Conservation (phyloP, 129 eudicot genomes). For the Pittosporum tobira region DNA sequence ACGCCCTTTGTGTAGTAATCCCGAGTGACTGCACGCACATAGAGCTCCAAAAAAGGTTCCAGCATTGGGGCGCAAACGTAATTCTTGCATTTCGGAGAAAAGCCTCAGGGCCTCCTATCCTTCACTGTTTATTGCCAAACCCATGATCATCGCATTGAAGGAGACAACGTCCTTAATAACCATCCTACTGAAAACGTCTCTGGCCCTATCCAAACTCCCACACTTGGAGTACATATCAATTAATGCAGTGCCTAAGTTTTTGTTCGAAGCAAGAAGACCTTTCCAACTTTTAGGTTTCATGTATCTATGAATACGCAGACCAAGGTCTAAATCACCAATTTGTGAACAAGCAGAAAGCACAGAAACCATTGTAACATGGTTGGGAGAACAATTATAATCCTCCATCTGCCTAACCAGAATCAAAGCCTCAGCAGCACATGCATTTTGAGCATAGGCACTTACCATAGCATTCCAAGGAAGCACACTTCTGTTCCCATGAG, state of each 20-base stretch:
- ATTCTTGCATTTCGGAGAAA: conserved; percentile 44
- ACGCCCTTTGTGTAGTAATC: conserved; percentile 50
- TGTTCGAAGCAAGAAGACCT: conserved; percentile 28
- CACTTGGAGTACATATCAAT: conserved; percentile 70
- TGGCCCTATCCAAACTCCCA: conserved; percentile 42
- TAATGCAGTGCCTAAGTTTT: conserved; percentile 46
- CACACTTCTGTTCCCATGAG: conserved; percentile 37
- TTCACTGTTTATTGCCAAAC: conserved; percentile 64
- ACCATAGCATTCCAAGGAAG: conserved; percentile 46
- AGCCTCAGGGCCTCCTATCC: conserved; percentile 44
- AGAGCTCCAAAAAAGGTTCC: conserved; percentile 59
- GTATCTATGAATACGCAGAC: conserved; percentile 51
- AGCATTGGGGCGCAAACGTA: conserved; percentile 36
- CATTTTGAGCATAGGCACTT: conserved; percentile 43
- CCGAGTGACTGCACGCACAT: conserved; percentile 66
- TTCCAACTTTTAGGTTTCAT: conserved; percentile 27
- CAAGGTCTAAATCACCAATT: conserved; percentile 56
- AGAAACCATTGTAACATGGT: conserved; percentile 54
- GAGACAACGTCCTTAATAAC: conserved; percentile 46
- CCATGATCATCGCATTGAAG: conserved; percentile 67
- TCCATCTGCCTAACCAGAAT: conserved; percentile 25
- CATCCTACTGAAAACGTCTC: conserved; percentile 41
- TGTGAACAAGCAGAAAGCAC: conserved; percentile 66
- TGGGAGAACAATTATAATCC: conserved; percentile 23
- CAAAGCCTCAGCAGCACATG: conserved; percentile 38